These are phyloP conservation scores for Eutrema japonicum DNA, from an alignment of 345 rosid genomes.

Conservation along the genomic window DNA sequence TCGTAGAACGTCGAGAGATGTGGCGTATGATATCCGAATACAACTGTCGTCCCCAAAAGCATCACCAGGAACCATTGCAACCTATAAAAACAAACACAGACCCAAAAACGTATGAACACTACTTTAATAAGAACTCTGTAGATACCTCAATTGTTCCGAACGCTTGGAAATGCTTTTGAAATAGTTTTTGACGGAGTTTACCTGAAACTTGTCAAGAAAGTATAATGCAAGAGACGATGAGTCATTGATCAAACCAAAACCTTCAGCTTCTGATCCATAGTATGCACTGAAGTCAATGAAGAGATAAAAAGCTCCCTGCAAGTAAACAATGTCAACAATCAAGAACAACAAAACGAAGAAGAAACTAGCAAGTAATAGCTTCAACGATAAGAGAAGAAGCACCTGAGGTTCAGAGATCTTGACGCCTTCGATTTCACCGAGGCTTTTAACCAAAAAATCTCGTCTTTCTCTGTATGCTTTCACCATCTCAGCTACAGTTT, in stretches of 20 bases:
- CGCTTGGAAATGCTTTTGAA: background rate
- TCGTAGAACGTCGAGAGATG: slow-evolving; percentile 71
- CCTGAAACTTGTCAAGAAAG: slow-evolving; percentile 54
- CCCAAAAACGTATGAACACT: too few relatives aligned
- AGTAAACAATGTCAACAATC: slow-evolving; percentile 15
- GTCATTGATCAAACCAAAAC: slow-evolving; percentile 72
- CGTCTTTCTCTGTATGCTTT: slow-evolving; percentile 89
- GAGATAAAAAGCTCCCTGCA: slow-evolving; percentile 97
- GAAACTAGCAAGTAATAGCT: background rate
- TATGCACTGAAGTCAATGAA: slow-evolving; percentile 82
- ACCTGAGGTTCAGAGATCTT: slow-evolving; percentile 94
- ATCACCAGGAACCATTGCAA: slow-evolving; percentile 93
- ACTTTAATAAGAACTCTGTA: too few relatives aligned
- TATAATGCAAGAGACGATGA: slow-evolving; percentile 72
- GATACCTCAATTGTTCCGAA: too few relatives aligned
- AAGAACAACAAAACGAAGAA: slow-evolving; percentile 13
- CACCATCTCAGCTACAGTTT: slow-evolving; percentile 81
- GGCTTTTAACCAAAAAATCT: slow-evolving; percentile 82
- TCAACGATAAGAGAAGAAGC: background rate
- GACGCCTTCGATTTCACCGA: slow-evolving; percentile 78
- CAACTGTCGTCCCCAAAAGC: slow-evolving; percentile 96
- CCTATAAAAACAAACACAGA: slow-evolving; percentile 48
- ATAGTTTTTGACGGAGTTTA: slow-evolving; percentile 5
- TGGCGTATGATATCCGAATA: slow-evolving; percentile 88
- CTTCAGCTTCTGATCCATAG: slow-evolving; percentile 79